Evolutionary conservation across 176 grass and related monocot genomes (phyloP).

Genomic region (Oryza brachyantha): DNA sequence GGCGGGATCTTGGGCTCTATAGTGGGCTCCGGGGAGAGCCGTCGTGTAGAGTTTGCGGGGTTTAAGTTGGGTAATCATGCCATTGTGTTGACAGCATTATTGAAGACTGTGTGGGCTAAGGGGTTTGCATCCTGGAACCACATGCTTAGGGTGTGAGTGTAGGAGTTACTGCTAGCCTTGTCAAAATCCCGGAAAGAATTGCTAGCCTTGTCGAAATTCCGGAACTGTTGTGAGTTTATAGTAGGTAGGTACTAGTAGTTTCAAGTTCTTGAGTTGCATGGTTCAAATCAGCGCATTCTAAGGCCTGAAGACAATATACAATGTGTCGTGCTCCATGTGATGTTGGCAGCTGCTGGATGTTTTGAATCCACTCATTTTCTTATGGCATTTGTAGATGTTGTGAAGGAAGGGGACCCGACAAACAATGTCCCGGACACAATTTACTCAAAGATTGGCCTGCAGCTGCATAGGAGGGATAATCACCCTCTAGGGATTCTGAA

Average conservation of each 20-base stretch:
- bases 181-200: background rate
- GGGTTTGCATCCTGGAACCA: background rate
- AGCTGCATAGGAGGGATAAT: conserved; percentile 86
- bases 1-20: conserved; percentile 33
- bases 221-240: background rate
- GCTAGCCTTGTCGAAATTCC: background rate
- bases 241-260: background rate
- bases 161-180: background rate
- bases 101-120: background rate
- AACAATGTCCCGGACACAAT: conserved; percentile 89
- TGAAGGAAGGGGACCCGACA: conserved; percentile 76
- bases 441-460: conserved; percentile 79
- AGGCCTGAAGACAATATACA: background rate
- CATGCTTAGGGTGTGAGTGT: background rate
- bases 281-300: background rate
- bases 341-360: background rate
- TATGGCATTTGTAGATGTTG: conserved; percentile 56
- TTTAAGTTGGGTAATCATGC: background rate
- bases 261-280: background rate
- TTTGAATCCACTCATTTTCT: background rate
- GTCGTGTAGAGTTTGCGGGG: too few species aligned
- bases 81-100: background rate
- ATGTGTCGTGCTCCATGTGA: background rate
- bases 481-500: conserved; percentile 92
- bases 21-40: background rate